Percentiles rank a stretch among this genome's conserved stretches.
Evolutionary conservation across 768 basidiomycete species (phyloP).

Genomic region (Cystoderma amianthinum): DNA sequence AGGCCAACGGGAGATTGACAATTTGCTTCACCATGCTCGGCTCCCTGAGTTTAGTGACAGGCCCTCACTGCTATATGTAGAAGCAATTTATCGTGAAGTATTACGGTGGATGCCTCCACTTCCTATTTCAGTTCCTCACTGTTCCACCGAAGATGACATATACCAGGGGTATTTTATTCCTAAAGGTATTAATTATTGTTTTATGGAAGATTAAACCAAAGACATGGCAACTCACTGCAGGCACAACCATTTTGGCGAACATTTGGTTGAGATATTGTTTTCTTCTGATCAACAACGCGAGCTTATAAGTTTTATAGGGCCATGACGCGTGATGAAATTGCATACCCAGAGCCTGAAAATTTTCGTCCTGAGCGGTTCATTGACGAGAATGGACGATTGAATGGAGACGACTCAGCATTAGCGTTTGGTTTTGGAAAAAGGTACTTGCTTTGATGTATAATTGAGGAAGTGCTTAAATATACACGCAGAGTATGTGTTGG

Average conservation of each 20-base stretch:
- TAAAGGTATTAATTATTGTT: slow-evolving; percentile 14
- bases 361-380: slow-evolving; percentile 30
- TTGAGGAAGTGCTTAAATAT: background rate
- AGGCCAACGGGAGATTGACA: slow-evolving; percentile 26
- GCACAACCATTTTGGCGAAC: background rate
- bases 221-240: background rate
- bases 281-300: background rate
- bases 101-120: slow-evolving; percentile 12
- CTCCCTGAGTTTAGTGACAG: slow-evolving; percentile 21
- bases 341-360: slow-evolving; percentile 22
- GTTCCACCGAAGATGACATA: slow-evolving; percentile 15
- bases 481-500: slow-evolving; percentile 9
- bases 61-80: slow-evolving; percentile 17
- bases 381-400: slow-evolving; percentile 10
- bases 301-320: slow-evolving; percentile 12
- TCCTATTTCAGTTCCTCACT: slow-evolving; percentile 14
- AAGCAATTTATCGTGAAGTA: slow-evolving; percentile 13
- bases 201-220: background rate
- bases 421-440: slow-evolving; percentile 20
- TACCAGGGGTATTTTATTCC: too few species aligned
- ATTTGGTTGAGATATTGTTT: background rate
- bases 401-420: slow-evolving; percentile 10
- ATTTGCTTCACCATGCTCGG: slow-evolving; percentile 18
- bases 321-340: slow-evolving; percentile 19
- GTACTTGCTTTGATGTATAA: slow-evolving; percentile 5